A percentile compares a stretch with the other conserved stretches of the same genome.
Evolutionary conservation across 2,329 filamentous ascomycete genomes (phyloP).

Genomic region (Aspergillus glaucus): DNA sequence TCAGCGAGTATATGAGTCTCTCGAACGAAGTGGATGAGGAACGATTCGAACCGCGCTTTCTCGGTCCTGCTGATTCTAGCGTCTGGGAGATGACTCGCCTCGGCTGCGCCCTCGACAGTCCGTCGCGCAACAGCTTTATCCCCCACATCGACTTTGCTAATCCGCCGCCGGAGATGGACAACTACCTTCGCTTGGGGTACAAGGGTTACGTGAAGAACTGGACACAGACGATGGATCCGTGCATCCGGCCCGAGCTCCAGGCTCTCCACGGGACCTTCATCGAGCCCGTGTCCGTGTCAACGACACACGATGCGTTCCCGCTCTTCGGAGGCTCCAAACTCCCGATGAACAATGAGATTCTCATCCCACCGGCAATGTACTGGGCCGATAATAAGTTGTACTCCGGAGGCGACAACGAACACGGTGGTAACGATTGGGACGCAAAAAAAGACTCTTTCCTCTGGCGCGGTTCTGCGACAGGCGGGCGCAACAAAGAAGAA

Average conservation of each 20-base stretch:
- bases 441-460: conserved; percentile 36
- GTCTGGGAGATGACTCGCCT: conserved; percentile 41
- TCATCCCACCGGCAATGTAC: conserved; percentile 47
- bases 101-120: conserved; percentile 28
- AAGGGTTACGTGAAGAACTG: conserved; percentile 45
- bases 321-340: conserved; percentile 48
- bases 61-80: conserved; percentile 10
- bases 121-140: conserved; percentile 14
- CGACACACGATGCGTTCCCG: conserved; percentile 41
- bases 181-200: conserved; percentile 29
- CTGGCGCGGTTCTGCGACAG: conserved; percentile 46
- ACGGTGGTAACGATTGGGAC: conserved; percentile 35
- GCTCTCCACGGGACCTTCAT: conserved; percentile 45
- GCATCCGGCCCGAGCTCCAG: conserved; percentile 40
- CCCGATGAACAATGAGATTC: conserved; percentile 43
- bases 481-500: conserved; percentile 40
- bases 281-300: conserved; percentile 42
- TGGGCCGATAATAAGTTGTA: conserved; percentile 42
- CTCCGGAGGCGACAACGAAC: conserved; percentile 30
- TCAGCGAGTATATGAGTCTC: conserved; percentile 9
- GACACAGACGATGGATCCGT: conserved; percentile 41
- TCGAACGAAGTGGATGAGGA: conserved; percentile 6
- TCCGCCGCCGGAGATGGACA: conserved; percentile 14
- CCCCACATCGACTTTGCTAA: not conserved
- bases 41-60: conserved; percentile 8